Conservation (phyloP, 2,329 filamentous ascomycete species). For the Neoarthrinium moseri region DNA sequence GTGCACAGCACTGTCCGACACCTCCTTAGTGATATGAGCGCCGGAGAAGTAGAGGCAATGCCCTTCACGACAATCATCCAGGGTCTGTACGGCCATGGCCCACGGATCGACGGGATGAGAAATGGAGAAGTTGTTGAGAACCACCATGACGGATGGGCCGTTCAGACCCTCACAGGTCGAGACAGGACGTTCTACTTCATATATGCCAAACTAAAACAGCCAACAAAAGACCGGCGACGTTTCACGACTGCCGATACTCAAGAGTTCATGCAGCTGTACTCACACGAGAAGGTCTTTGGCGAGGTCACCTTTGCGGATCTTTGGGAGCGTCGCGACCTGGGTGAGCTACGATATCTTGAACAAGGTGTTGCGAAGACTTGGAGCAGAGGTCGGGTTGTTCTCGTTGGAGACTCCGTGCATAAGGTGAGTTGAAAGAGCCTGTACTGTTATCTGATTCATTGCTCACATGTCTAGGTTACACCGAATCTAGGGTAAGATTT, state of each 20-base stretch:
- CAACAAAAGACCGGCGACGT: slow-evolving; percentile 18
- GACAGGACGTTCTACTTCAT: background rate
- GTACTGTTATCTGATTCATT: background rate
- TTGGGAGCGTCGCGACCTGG: slow-evolving; percentile 12
- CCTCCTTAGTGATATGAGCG: background rate
- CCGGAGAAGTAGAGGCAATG: background rate
- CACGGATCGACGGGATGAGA: background rate
- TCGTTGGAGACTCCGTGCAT: slow-evolving; percentile 32
- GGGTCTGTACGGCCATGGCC: background rate
- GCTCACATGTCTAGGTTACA: background rate
- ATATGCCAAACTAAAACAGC: slow-evolving; percentile 13
- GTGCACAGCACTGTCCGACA: slow-evolving; percentile 4
- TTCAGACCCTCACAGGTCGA: background rate
- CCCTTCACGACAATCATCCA: background rate
- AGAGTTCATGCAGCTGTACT: slow-evolving; percentile 18
- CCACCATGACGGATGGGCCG: background rate
- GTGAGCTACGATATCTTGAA: slow-evolving; percentile 27
- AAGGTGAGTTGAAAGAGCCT: slow-evolving; percentile 16
- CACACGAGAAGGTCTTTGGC: slow-evolving; percentile 21
- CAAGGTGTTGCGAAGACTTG: slow-evolving; percentile 32
- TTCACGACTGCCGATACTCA: slow-evolving; percentile 28
- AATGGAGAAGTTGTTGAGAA: background rate
- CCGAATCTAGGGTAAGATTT: background rate
- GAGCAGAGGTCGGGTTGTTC: slow-evolving; percentile 28
- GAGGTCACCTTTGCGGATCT: slow-evolving; percentile 23